Percentiles rank a stretch among this genome's conserved stretches.
Evolutionary conservation across 2,329 filamentous ascomycete species (phyloP).

Genomic region (Amylocarpus encephaloides): DNA sequence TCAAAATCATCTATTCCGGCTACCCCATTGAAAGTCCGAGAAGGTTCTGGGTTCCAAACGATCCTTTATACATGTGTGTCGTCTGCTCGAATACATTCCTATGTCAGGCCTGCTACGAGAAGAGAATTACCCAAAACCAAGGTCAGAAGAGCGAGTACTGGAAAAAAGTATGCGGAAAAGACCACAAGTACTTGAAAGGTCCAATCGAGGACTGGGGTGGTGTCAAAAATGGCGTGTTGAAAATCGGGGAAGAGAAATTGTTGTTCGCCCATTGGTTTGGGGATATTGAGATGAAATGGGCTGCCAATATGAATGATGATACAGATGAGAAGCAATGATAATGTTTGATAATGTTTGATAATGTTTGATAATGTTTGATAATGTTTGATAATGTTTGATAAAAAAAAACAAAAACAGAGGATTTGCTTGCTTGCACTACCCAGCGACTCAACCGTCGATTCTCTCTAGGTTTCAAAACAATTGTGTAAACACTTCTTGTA

Average conservation of each 20-base stretch:
- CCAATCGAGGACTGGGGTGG: background rate
- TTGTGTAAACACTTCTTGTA: no score
- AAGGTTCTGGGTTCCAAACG: background rate
- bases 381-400: no score
- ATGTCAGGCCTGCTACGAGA: background rate
- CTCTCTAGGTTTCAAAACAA: no score
- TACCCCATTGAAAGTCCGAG: background rate
- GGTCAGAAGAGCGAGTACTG: background rate
- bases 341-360: no score
- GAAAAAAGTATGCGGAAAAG: background rate
- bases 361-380: no score
- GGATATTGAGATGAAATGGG: conserved; percentile 1
- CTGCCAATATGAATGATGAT: no score
- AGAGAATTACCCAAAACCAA: background rate
- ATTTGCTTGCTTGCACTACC: no score
- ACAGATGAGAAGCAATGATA: no score
- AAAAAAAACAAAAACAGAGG: no score
- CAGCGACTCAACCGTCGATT: no score
- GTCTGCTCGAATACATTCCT: background rate
- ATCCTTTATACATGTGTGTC: conserved; percentile 1
- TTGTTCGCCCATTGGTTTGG: background rate
- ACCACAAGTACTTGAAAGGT: conserved; percentile 1
- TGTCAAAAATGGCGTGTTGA: background rate
- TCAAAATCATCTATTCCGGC: background rate
- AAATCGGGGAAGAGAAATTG: background rate